phyloP scores from a whole-genome alignment of 2,329 filamentous ascomycete species.

The Ophidiomyces ophidiicola region DNA sequence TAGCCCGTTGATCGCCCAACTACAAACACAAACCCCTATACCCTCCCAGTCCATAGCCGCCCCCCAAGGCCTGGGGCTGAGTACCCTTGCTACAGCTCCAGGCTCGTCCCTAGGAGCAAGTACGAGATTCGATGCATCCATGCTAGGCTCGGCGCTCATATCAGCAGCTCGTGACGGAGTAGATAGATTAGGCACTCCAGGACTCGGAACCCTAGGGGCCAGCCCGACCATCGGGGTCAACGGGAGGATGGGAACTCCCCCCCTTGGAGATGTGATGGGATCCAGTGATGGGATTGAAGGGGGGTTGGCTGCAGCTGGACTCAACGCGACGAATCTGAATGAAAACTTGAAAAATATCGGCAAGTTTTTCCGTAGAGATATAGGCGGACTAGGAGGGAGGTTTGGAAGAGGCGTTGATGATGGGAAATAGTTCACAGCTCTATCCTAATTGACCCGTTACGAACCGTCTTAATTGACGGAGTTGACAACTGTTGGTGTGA shows the following conservation, averaged over 20 bases:
- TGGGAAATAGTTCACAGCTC: too few relatives aligned
- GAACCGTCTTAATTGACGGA: too few relatives aligned
- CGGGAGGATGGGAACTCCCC: conserved; percentile 18
- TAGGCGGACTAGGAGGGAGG: conserved; percentile 59
- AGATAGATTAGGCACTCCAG: conserved; percentile 58
- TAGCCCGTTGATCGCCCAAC: conserved; percentile 57
- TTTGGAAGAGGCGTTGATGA: conserved; percentile 50
- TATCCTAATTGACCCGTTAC: too few relatives aligned
- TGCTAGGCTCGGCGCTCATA: conserved; percentile 75
- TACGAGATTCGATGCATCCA: conserved; percentile 62
- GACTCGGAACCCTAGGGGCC: conserved; percentile 24
- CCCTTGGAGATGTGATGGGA: conserved; percentile 18
- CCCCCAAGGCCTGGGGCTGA: conserved; percentile 36
- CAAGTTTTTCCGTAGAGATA: conserved; percentile 87
- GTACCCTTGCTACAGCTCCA: conserved; percentile 33
- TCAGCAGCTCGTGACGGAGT: conserved; percentile 77
- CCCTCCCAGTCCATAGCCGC: conserved; percentile 26
- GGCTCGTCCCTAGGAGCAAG: conserved; percentile 33
- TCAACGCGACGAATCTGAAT: conserved; percentile 62
- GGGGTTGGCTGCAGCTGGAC: conserved; percentile 12
- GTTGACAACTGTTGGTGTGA: too few relatives aligned
- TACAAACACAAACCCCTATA: conserved; percentile 32
- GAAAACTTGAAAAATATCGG: conserved; percentile 92
- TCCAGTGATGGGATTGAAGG: conserved; percentile 22
- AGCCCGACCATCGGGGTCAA: conserved; percentile 17